Evolutionary conservation across 164 flowering plant species (phyloP), one percentile per base, ranked within the genome.

Genomic region (Umbellularia californica): DNA sequence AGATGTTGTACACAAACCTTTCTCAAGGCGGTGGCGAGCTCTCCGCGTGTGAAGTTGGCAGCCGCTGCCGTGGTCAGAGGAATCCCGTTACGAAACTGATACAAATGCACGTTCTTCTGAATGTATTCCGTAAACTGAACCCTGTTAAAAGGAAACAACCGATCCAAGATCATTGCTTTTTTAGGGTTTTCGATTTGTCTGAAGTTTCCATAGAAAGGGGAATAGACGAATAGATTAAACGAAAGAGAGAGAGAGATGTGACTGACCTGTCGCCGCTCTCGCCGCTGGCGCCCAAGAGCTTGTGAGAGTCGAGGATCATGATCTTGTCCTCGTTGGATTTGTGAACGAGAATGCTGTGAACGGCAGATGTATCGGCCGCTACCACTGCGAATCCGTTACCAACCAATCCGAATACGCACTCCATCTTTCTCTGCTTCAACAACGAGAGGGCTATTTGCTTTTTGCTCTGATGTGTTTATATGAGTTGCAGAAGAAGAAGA

Each of bases 31-130:
- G 96, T 87, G 33, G 99, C 99, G 69, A 95, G 98, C 85, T 93
- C 99, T 13, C 94, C 93, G 0, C 98, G 86, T n/a, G 97, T 95
- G 82, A 92, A 95, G 74, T 95, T 95, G 1, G 99, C 99, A 25
- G 99, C 82, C 2, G 99, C 98, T 6, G 92, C 86, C 3, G 98
- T 93, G 0, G 98, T 90, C 84, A 95, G 83, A 0, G 99, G 98
- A 65, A 95, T 95, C 52, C 94, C 94, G 58, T 95, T 95, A 0
- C 96, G 88, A 74, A 93, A 95, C 83, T 95, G 98, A 78, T 95
- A 95, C 81, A 95, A 50, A 70, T 19, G 98, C 83, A 62, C 95
- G 72, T 95, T 95, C 87, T 95, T 93, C 88, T 93, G 97, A 22
- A 93, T 82, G 70, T 84, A 95, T 86, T 95, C 99, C 55, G 99